phyloP scores from a whole-genome alignment of 208 protist genomes.

The Acanthamoeba rhysodes region DNA sequence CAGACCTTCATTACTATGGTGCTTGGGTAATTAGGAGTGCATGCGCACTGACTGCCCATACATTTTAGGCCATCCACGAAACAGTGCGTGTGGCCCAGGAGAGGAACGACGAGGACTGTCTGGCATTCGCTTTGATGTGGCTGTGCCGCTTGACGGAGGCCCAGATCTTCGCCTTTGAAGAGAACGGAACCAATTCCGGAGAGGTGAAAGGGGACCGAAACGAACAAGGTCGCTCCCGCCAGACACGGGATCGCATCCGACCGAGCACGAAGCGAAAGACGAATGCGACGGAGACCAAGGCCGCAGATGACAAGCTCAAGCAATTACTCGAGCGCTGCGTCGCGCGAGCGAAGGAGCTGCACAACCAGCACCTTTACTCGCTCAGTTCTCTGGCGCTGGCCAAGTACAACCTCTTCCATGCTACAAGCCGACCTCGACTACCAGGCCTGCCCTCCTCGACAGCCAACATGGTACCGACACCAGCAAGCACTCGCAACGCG shows the following conservation, averaged over 20 bases:
- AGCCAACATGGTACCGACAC: not conserved
- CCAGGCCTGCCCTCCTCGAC: conserved; percentile 19
- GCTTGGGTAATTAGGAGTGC: not conserved
- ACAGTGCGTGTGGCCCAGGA: conserved; percentile 67
- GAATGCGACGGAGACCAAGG: conserved; percentile 10
- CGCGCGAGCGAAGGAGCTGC: conserved; percentile 4
- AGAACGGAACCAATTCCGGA: not conserved
- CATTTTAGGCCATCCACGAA: conserved; percentile 19
- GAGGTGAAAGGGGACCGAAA: not conserved
- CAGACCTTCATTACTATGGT: not conserved
- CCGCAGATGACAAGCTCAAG: conserved; percentile 36
- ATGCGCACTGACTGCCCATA: not conserved
- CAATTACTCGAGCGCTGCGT: conserved; percentile 43
- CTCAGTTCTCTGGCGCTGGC: conserved; percentile 58
- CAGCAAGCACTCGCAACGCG: not conserved
- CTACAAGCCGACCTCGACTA: not conserved
- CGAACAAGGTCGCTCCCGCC: not conserved
- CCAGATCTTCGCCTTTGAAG: not conserved
- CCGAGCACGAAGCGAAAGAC: not conserved
- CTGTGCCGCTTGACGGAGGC: conserved; percentile 47
- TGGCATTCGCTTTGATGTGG: conserved; percentile 52
- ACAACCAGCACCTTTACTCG: conserved; percentile 46
- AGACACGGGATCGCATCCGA: not conserved
- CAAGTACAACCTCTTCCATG: conserved; percentile 71
- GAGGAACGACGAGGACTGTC: conserved; percentile 59